Evolutionary conservation across 1,284 basidiomycete species (phyloP), one percentile per base, ranked within the genome.

Genomic region (Takashimella tepidaria): DNA sequence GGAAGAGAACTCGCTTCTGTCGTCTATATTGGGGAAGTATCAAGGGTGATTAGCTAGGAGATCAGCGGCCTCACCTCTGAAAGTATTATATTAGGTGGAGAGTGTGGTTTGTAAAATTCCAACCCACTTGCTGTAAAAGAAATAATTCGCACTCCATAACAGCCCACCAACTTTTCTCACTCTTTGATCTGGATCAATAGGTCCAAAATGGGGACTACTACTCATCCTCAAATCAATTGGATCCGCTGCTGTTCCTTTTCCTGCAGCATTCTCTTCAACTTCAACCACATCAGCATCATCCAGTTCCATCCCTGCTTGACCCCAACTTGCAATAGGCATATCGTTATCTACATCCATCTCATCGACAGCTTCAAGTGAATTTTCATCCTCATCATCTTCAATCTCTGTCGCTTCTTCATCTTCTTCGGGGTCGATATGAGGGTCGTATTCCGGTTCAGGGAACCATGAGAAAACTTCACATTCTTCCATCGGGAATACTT

Each of bases 131-230:
- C 93, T 96, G 71, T 93, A 81, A 79, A 98, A 96, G 79, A 98
- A 97, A 84, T 92, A 96, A 72, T 97, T 92, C 13, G 90, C 92
- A 31, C 89, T 92, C 95, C 93, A 98, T 5, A 98, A 80, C 54
- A 98, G 79, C 4, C 91, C 88, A n/a, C 91, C 91, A 13, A 61
- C 60, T 37, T 61, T 62, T 51, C 84, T 83, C 49, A 81, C 74
- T 54, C 75, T 73, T 19, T 76, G 80, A 12, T 82, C 82, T 22
- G 55, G 56, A 20, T 51, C 52, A 2, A 54, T 41, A 0, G 52
- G 37, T 12, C 48, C 51, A 20, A 56, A 43, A 4, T 46, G 45
- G 5, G 55, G 59, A 21, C 53, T 71, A 16, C 31, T 37, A 12
- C 47, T 43, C 24, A 51, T 50, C 5, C 47, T 51, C 44, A 58